Evolutionary conservation across 176 grass and related monocot species (phyloP), one percentile per base, ranked within the genome.

Genomic region (Rhipidocladum racemiflorum): DNA sequence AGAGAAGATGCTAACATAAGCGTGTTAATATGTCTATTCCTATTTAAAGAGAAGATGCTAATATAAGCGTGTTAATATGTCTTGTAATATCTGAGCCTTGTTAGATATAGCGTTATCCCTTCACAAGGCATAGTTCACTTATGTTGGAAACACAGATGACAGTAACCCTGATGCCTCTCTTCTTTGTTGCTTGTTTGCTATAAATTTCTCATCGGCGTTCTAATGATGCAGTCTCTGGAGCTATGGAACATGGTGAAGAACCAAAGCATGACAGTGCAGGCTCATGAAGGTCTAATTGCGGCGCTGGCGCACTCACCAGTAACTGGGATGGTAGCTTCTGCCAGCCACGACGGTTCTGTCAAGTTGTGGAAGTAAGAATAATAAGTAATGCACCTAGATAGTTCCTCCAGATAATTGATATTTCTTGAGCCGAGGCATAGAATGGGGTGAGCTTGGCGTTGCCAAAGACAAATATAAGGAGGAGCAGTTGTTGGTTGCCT

Each of bases 171-270:
- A 21, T 48, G 21, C 4, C 42, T 42, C 20, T 30, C 23, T 4
- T 61, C 10, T 63, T 2, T 43, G 54, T 39, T 24, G 14, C 35
- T 23, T 57, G 2, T 68, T 60, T 69, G 35, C 49, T 56, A 18
- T 27, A 65, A 49, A 18, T 83, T 68, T 76, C 51, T 81, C 6
- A 48, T 88, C 36, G n/a, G 28, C 57, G 43, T 80, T 85, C 9
- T 38, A 48, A 74, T 17, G 7, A 28, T 93, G 88, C 85, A 99
- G 97, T 91, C 97, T 29, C 81, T 99, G 39, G 93, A 93, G 78
- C 84, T 99, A 44, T 99, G 93, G 97, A 92, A 93, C 83, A 93
- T 93, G 91, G 84, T 79, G 46, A 92, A 95, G 76, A 99, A 99
- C 83, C 91, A 96, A 65, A 93, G 83, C 71, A 88, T 93, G 85